Evolutionary conservation across 257 asterid species (phyloP).

Genomic region (Leonotis leonurus): DNA sequence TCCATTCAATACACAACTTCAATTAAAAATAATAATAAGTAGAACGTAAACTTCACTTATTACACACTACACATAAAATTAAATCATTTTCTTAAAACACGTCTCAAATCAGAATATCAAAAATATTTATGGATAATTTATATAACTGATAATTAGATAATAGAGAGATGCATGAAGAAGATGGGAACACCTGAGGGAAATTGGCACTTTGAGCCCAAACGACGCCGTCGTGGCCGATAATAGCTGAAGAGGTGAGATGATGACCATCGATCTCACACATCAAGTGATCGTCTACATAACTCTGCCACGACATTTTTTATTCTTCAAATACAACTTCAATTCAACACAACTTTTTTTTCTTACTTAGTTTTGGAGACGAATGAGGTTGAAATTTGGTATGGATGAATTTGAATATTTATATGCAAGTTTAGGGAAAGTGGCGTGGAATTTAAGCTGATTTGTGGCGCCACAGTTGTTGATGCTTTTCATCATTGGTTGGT

Average conservation of each 20-base stretch:
- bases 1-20: too few species aligned
- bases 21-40: too few species aligned
- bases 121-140: too few species aligned
- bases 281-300: slow-evolving; percentile 35
- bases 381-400: neutral
- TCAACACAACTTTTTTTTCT: neutral
- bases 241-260: slow-evolving; percentile 34
- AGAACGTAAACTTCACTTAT: too few species aligned
- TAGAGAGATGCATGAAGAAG: neutral
- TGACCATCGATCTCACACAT: slow-evolving; percentile 34
- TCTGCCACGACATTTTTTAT: slow-evolving; percentile 35
- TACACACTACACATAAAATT: too few species aligned
- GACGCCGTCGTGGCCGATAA: slow-evolving; percentile 35
- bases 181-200: slow-evolving; percentile 25
- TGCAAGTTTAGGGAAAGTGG: slow-evolving; percentile 14
- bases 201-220: slow-evolving; percentile 36
- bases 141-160: too few species aligned
- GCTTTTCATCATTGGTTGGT: slow-evolving; percentile 13
- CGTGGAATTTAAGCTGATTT: slow-evolving; percentile 19
- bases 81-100: too few species aligned
- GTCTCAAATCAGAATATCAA: too few species aligned
- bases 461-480: slow-evolving; percentile 22
- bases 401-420: slow-evolving; percentile 14
- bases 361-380: neutral
- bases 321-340: too few species aligned